A percentile compares a stretch with the other conserved stretches of the same genome.
These are phyloP conservation scores for Diaporthe nobilis DNA, from an alignment of 2,329 filamentous ascomycete species.

Conservation along the genomic window DNA sequence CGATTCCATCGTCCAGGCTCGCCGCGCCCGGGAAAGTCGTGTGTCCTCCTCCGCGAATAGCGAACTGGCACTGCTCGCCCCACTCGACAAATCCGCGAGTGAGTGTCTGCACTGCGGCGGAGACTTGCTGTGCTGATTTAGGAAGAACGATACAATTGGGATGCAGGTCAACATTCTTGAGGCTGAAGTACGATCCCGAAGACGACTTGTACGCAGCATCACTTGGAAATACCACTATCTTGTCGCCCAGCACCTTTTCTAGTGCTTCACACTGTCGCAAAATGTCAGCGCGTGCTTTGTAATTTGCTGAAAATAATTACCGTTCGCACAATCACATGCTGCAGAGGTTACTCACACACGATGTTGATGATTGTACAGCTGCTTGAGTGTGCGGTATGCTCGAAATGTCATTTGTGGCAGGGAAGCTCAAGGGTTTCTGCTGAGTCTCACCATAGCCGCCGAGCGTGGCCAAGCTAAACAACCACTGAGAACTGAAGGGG, in stretches of 20 bases:
- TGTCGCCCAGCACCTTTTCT: conserved; percentile 1
- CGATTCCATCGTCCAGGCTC: conserved; percentile 19
- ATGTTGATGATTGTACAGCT: neutral
- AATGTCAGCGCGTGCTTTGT: neutral
- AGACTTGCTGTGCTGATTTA: conserved; percentile 23
- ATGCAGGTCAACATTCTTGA: conserved; percentile 7
- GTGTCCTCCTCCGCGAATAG: conserved; percentile 31
- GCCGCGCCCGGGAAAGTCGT: conserved; percentile 21
- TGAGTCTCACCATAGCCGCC: conserved; percentile 2
- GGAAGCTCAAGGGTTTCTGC: neutral
- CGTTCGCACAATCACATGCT: neutral
- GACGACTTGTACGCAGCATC: conserved; percentile 4
- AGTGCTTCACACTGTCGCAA: neutral
- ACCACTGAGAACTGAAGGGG: neutral
- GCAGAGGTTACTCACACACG: neutral
- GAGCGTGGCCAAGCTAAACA: neutral
- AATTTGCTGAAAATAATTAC: neutral
- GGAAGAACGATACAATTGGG: conserved; percentile 15
- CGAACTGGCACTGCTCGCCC: conserved; percentile 19
- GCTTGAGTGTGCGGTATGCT: neutral
- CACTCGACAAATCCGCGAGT: conserved; percentile 1
- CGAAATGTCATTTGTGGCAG: neutral
- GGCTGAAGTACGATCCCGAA: conserved; percentile 5
- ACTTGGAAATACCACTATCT: neutral
- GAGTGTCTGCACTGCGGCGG: conserved; percentile 3